Evolutionary conservation across 2,329 filamentous ascomycete genomes (phyloP), one percentile per base, ranked within the genome.

Genomic region (Colletotrichum sp.): DNA sequence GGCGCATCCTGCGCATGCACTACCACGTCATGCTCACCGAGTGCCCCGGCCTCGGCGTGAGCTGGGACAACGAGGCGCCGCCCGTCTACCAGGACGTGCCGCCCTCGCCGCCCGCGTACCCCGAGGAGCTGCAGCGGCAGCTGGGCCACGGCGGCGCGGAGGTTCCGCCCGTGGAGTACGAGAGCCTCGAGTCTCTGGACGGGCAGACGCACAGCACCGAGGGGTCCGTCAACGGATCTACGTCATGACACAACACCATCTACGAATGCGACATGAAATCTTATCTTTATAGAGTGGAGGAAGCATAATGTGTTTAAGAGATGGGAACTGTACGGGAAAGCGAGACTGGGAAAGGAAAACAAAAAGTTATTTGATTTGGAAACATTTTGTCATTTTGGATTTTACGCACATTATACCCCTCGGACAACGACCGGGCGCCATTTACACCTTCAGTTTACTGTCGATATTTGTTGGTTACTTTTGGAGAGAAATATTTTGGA

Each of bases 11-110:
- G 76, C 92, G 96, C 78, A 98, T 98, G 91, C 95, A 98, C 83
- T 99, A 98, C 87, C 92, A 91, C 80, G 89, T 97, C 69, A 88
- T 92, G 73, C 90, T 99, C 71, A 98, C 96, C 6, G 94, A 98
- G 86, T 92, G 95, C 75, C 91, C 92, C 24, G 96, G 96, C 21
- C 91, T 98, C 82, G 96, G 96, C 67, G 96, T 99, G 80, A 95
- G 94, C 79, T 99, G 97, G 96, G 96, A 99, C 80, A 96, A 98
- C 85, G 96, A 99, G 87, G 93, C 95, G 81, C 96, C 96, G 15
- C 96, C 96, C 1, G 92, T 98, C 79, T 99, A 99, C 85, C 94
- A 97, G 84, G 95, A 99, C 82, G 96, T 99, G 57, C 96, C 96
- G 1, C 93, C 92, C 3, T 95, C 94, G 80, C 96, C 96, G 65